Conservation (phyloP, 2,329 filamentous ascomycete species). For the Fusarium sp. region DNA sequence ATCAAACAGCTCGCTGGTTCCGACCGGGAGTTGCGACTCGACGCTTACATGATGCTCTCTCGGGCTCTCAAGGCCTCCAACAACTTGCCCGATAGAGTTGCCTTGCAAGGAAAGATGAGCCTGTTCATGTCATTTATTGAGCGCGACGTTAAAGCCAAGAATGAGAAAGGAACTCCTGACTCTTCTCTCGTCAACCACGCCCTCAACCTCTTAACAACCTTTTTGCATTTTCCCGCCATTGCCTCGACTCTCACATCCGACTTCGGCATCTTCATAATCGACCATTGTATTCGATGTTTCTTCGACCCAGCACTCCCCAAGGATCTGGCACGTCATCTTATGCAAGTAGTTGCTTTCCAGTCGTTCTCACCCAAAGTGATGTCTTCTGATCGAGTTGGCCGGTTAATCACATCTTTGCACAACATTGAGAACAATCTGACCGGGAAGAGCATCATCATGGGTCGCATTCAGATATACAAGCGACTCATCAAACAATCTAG, state of each 20-base stretch:
- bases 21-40: conserved; percentile 78
- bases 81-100: conserved; percentile 79
- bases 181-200: conserved; percentile 80
- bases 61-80: conserved; percentile 83
- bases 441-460: conserved; percentile 83
- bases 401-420: conserved; percentile 77
- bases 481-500: conserved; percentile 79
- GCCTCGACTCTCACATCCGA: conserved; percentile 78
- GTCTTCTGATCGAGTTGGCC: conserved; percentile 75
- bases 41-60: conserved; percentile 87
- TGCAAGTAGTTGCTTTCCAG: conserved; percentile 84
- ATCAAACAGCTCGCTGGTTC: conserved; percentile 82
- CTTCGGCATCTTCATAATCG: conserved; percentile 82
- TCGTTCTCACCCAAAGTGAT: conserved; percentile 81
- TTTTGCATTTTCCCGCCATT: conserved; percentile 80
- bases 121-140: conserved; percentile 85
- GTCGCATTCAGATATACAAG: conserved; percentile 82
- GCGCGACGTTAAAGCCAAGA: conserved; percentile 77
- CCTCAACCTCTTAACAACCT: conserved; percentile 79
- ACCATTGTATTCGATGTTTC: conserved; percentile 81
- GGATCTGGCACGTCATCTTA: conserved; percentile 79
- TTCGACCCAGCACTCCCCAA: conserved; percentile 78
- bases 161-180: conserved; percentile 68
- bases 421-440: conserved; percentile 78
- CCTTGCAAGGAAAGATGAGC: conserved; percentile 79